Evolutionary conservation across 768 basidiomycete genomes (phyloP).

Genomic region (Auricularia heimuer): DNA sequence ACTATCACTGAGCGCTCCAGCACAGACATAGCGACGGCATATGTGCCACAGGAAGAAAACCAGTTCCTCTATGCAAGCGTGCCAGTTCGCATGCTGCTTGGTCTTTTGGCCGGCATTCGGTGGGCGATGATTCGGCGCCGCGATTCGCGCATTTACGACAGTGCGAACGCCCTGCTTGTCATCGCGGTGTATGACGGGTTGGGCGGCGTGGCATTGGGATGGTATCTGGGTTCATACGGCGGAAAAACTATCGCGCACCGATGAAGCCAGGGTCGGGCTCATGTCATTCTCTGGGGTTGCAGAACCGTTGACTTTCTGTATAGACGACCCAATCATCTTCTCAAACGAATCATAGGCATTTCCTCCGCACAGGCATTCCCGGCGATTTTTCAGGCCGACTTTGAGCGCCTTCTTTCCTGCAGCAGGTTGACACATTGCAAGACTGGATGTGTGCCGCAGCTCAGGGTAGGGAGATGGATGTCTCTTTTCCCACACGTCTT

Average conservation of each 20-base stretch:
- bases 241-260: background rate
- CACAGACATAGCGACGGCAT: background rate
- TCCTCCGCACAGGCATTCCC: no score
- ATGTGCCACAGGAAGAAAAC: background rate
- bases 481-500: no score
- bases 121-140: background rate
- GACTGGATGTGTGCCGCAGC: no score
- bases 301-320: no score
- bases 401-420: no score
- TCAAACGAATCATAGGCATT: no score
- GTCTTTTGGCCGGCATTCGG: background rate
- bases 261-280: background rate
- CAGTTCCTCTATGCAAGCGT: background rate
- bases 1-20: background rate
- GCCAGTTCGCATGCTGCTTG: background rate
- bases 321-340: no score
- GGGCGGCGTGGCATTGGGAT: background rate
- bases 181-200: background rate
- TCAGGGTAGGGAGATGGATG: no score
- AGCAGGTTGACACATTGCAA: no score
- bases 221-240: background rate
- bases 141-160: background rate
- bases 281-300: background rate
- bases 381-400: no score
- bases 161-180: background rate